Evolutionary conservation across 2,329 filamentous ascomycete species (phyloP).

Genomic region (Talaromyces sp.): DNA sequence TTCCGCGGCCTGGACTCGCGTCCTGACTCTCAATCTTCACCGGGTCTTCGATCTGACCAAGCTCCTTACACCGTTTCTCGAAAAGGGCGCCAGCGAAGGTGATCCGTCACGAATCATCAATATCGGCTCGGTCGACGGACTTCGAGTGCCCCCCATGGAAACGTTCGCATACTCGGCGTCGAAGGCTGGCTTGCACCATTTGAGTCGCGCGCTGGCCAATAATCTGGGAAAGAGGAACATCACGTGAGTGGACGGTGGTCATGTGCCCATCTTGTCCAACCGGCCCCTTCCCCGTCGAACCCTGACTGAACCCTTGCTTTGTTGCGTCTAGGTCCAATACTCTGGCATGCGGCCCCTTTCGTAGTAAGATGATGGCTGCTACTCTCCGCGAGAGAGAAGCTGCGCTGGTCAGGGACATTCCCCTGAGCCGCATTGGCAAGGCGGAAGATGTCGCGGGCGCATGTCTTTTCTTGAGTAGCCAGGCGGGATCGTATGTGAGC

Average conservation of each 20-base stretch:
- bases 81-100: conserved; percentile 43
- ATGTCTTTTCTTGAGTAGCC: conserved; percentile 65
- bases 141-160: conserved; percentile 51
- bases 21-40: conserved; percentile 54
- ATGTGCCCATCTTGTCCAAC: conserved; percentile 27
- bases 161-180: conserved; percentile 53
- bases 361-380: conserved; percentile 54
- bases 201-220: conserved; percentile 50
- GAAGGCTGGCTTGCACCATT: conserved; percentile 53
- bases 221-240: conserved; percentile 52
- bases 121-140: conserved; percentile 53
- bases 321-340: conserved; percentile 52
- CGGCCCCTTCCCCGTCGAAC: neutral
- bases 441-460: conserved; percentile 67
- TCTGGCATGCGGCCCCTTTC: conserved; percentile 65
- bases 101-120: conserved; percentile 51
- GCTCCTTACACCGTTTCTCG: conserved; percentile 47
- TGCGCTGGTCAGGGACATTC: conserved; percentile 54
- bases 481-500: conserved; percentile 64
- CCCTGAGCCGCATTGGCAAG: conserved; percentile 63
- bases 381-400: conserved; percentile 51
- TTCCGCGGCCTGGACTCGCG: conserved; percentile 55
- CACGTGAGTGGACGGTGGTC: conserved; percentile 35
- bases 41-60: conserved; percentile 49
- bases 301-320: conserved; percentile 38